Percentiles rank a stretch among this genome's conserved stretches.
Conservation (phyloP, 2,329 filamentous ascomycete species). For the Pseudopithomyces maydicus region DNA sequence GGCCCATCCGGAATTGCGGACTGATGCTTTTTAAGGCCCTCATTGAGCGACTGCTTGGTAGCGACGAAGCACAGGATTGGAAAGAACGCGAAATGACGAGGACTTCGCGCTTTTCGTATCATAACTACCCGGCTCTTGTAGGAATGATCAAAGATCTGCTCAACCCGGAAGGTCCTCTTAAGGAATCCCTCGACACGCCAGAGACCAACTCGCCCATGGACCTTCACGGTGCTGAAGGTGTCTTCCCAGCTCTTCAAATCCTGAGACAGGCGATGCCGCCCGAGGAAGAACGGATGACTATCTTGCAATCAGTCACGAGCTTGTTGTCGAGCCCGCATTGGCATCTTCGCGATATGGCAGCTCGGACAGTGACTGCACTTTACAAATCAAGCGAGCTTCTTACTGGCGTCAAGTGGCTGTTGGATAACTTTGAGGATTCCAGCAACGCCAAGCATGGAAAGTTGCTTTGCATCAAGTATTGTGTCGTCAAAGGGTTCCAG, state of each 20-base stretch:
- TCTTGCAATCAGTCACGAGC: constrained; percentile 63
- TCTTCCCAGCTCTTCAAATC: constrained; percentile 84
- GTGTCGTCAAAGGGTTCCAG: constrained; percentile 29
- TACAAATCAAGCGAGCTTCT: constrained; percentile 28
- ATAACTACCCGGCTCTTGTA: constrained; percentile 70
- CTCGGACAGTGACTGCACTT: constrained; percentile 64
- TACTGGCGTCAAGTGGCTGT: constrained; percentile 22
- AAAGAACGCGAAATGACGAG: constrained; percentile 50
- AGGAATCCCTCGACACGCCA: constrained; percentile 28
- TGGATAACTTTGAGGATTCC: constrained; percentile 16
- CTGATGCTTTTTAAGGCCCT: constrained; percentile 86
- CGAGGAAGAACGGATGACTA: constrained; percentile 57
- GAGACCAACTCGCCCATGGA: constrained; percentile 35
- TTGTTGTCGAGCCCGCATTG: constrained; percentile 74
- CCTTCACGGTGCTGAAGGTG: constrained; percentile 62
- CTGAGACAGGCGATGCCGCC: constrained; percentile 74
- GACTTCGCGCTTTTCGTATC: constrained; percentile 67
- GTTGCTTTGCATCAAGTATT: constrained; percentile 39
- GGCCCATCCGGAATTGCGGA: constrained; percentile 94
- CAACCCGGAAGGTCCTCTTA: constrained; percentile 32
- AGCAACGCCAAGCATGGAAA: constrained; percentile 39
- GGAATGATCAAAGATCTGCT: constrained; percentile 68
- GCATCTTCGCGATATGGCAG: constrained; percentile 82
- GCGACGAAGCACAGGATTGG: constrained; percentile 68
- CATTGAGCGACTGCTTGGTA: constrained; percentile 78